Evolutionary conservation across 164 flowering plant species (phyloP), one percentile per base, ranked within the genome.

Genomic region (Annona squamosa): DNA sequence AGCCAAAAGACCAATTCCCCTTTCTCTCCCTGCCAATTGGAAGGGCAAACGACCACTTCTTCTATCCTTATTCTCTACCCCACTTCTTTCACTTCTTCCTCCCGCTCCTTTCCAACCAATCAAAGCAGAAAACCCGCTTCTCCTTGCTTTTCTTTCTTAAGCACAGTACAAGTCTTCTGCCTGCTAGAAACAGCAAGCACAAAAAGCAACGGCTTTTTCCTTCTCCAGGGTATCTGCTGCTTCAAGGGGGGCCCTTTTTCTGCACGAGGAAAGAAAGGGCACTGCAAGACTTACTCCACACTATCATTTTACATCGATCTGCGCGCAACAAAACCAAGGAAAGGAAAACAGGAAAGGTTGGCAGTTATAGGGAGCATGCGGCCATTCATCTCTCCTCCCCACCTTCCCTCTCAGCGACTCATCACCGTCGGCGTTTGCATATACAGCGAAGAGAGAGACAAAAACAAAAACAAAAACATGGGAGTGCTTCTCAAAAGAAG

Each of bases 401-500:
- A 37, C 72, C 19, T 70, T 46, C 63, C 42, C 56, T 69, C 45
- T 47, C 66, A 4, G 13, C 52, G 17, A 41, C 17, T 2, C 13
- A 17, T 16, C 69, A 19, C n/a, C 37, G 37, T 26, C 46, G 46
- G 75, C 37, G 69, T 65, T 44, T 37, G 26, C 26, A 65, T 62
- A 48, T 37, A 74, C 17, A 57, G 46, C 61, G 70, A 78, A 44
- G 5, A 19, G 74, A 65, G 41, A 45, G 64, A 70, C 5, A 64
- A 17, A 70, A 48, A 7, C 42, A 56, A 63, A 64, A 69, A 74
- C 72, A 74, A 77, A 71, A 68, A 79, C 80, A 68, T 79, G 82
- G 56, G 75, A 67, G 69, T 67, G 75, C 79, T 71, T 72, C 63
- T 84, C 77, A 84, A 84, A 84, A 84, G 86, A 80, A 63, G 71